Base-by-base conservation (phyloP, 331 rosid species). In the Quercus tomentella region DNA sequence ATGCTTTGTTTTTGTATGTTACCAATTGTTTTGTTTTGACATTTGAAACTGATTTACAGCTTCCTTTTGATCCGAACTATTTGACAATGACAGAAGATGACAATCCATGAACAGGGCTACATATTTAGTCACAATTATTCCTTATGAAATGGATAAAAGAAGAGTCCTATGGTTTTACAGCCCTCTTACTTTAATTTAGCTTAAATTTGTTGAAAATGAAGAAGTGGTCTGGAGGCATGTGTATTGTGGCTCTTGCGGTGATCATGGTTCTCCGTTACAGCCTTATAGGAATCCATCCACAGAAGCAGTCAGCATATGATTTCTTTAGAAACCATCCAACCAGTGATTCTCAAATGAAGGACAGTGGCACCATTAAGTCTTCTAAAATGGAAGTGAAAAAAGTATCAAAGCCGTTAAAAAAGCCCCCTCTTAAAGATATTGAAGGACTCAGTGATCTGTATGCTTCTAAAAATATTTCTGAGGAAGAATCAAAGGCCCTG, bases 151-250 rank as follows among this genome's bases (percentile, higher is more conserved):
- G 78, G 72, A 54, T 74, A 82, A 52, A 61, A 67, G 26, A 63
- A 28, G 45, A 63, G 43, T 63, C 6, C 17, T 23, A 61, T 23
- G 31, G 37, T 26, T 62, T 65, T 17, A 16, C 43, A 7, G 41
- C 21, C 23, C 31, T 7, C 18, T 30, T 30, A 63, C 45, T 65
- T 31, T 30, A 65, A 8, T 75, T 60, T 80, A 54, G 51, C 65
- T 72, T 76, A 45, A 80, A 81, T 71, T 85, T 78, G 65, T 75
- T 28, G 65, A 87, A 82, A 81, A 92, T 94, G 98, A 94, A 90
- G 89, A 94, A 86, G 82, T 92, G 97, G 97, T 92, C 86, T 69
- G 97, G 97, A 61, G 98, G 97, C 26, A 10, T 89, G 79, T 82
- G 92, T 84, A 89, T 92, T 66, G 28, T 88, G 73, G 91, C 89